Evolutionary conservation across 208 protist species (phyloP).

Genomic region (Acanthamoeba castellanii): DNA sequence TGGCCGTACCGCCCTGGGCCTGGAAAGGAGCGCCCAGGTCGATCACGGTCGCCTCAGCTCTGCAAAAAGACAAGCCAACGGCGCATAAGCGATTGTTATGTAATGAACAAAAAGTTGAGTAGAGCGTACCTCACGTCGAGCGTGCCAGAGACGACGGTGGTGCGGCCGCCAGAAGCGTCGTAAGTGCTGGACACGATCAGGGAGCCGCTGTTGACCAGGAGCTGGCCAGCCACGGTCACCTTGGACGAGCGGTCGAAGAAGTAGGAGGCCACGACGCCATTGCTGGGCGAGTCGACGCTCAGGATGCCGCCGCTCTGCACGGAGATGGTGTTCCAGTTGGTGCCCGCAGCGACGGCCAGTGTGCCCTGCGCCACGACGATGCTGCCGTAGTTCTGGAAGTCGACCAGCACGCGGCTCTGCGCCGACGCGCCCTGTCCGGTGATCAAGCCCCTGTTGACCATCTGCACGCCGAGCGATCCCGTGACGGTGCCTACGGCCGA

Average conservation of each 20-base stretch:
- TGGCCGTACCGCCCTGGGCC: conserved; percentile 55
- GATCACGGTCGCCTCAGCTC: conserved; percentile 51
- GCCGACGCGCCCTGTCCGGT: neutral
- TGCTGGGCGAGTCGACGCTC: neutral
- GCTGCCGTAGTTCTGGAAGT: conserved; percentile 69
- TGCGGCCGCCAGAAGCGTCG: conserved; percentile 30
- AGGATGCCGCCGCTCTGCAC: neutral
- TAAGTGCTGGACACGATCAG: conserved; percentile 43
- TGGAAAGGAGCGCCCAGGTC: conserved; percentile 46
- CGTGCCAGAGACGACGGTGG: neutral
- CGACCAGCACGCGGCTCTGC: neutral
- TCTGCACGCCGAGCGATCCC: conserved; percentile 4
- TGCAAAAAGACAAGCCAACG: neutral
- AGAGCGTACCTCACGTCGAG: conserved; percentile 28
- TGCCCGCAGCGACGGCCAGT: conserved; percentile 4
- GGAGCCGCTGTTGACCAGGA: conserved; percentile 23
- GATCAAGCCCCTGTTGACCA: conserved; percentile 38
- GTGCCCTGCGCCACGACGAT: neutral
- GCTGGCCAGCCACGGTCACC: conserved; percentile 9
- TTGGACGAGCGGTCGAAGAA: neutral
- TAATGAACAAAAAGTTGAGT: too few relatives aligned
- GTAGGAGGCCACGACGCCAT: neutral
- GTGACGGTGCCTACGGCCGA: neutral
- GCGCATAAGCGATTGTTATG: neutral
- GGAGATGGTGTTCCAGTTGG: conserved; percentile 26